Evolutionary conservation across 2,329 filamentous ascomycete species (phyloP).

Genomic region (Trichophyton rubrum): DNA sequence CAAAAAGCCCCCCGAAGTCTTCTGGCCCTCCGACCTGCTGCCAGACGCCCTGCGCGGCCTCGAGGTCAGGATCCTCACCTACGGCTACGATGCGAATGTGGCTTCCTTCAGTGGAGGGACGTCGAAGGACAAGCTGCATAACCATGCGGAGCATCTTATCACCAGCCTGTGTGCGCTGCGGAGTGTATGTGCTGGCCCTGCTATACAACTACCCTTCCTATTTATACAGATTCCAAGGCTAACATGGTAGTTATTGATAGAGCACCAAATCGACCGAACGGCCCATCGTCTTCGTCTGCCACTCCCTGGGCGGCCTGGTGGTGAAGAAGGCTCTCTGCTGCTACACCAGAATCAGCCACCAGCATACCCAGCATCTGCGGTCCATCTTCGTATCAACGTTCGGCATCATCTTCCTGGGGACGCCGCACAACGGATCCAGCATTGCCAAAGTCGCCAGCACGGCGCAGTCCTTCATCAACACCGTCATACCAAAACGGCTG

Average conservation of each 20-base stretch:
- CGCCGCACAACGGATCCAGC: slow-evolving; percentile 59
- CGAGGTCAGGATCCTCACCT: slow-evolving; percentile 54
- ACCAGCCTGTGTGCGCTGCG: slow-evolving; percentile 51
- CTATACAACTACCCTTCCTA: too few species aligned
- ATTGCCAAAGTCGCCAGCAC: slow-evolving; percentile 55
- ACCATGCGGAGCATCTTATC: slow-evolving; percentile 59
- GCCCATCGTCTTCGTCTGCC: slow-evolving; percentile 64
- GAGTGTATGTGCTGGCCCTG: slow-evolving; percentile 27
- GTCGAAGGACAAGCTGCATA: slow-evolving; percentile 54
- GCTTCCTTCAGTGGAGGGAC: slow-evolving; percentile 40
- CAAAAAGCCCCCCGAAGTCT: slow-evolving; percentile 36
- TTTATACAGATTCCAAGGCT: neutral
- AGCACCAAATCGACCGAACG: slow-evolving; percentile 40
- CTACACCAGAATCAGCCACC: slow-evolving; percentile 48
- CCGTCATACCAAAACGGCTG: slow-evolving; percentile 52
- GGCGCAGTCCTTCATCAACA: slow-evolving; percentile 55
- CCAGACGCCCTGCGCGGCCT: slow-evolving; percentile 46
- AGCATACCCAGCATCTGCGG: slow-evolving; percentile 51
- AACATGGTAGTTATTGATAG: slow-evolving; percentile 17
- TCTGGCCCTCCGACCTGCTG: slow-evolving; percentile 59
- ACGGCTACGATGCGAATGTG: slow-evolving; percentile 61
- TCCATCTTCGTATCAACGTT: slow-evolving; percentile 64
- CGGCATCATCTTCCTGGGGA: slow-evolving; percentile 64
- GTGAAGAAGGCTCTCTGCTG: slow-evolving; percentile 58
- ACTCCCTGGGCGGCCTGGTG: slow-evolving; percentile 61